A percentile compares a stretch with the other conserved stretches of the same genome.
Evolutionary conservation across 768 basidiomycete genomes (phyloP).

Genomic region (Krasilnikovozyma curviuscula): DNA sequence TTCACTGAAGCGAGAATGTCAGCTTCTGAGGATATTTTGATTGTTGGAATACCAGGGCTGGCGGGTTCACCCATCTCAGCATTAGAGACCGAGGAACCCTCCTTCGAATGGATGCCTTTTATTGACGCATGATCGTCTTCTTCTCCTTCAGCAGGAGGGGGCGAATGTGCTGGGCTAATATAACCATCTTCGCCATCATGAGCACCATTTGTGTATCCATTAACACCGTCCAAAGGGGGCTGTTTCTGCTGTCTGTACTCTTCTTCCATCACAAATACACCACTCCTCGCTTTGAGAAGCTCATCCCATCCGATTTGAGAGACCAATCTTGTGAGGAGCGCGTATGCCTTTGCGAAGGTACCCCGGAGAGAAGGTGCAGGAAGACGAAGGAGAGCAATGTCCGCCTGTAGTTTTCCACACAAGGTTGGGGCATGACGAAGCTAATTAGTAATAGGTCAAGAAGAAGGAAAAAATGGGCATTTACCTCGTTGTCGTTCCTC

Average conservation of each 20-base stretch:
- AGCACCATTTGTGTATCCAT: background rate
- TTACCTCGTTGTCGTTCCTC: slow-evolving; percentile 57
- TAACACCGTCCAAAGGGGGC: slow-evolving; percentile 34
- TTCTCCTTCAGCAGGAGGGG: background rate
- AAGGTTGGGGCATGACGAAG: background rate
- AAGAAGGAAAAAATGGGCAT: slow-evolving; percentile 6
- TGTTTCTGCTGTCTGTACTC: slow-evolving; percentile 96
- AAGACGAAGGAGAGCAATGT: slow-evolving; percentile 78
- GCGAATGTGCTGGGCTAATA: background rate
- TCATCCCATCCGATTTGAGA: slow-evolving; percentile 98
- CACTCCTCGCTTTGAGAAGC: slow-evolving; percentile 77
- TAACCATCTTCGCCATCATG: slow-evolving; percentile 19
- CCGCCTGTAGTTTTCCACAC: slow-evolving; percentile 56
- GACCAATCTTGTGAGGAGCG: slow-evolving; percentile 73
- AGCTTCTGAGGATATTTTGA: slow-evolving; percentile 54
- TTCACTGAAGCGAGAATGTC: no score
- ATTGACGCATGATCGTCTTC: background rate
- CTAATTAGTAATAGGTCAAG: background rate
- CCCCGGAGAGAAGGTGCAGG: slow-evolving; percentile 87
- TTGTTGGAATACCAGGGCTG: slow-evolving; percentile 39
- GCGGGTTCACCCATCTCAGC: background rate
- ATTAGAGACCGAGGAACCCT: background rate
- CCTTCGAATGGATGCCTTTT: background rate
- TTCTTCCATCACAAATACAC: slow-evolving; percentile 98
- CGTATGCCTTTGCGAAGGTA: slow-evolving; percentile 88